These are phyloP conservation scores for Ogataea wickerhamii DNA, from an alignment of 805 yeast genomes.

Conservation along the genomic window DNA sequence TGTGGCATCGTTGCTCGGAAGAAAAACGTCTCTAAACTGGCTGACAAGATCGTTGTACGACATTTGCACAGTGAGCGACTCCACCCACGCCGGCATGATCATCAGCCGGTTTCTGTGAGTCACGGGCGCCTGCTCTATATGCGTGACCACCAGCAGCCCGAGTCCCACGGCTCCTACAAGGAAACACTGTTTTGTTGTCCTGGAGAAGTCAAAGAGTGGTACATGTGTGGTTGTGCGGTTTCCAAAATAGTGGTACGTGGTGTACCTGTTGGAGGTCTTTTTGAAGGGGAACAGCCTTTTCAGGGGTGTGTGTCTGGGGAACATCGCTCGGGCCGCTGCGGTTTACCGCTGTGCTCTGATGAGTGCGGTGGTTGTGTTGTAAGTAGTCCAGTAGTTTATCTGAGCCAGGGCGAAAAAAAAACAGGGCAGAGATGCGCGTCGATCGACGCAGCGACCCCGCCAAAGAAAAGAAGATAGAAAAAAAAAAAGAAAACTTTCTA, in stretches of 20 bases:
- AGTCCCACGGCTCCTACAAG: constrained; percentile 34
- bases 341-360: no score
- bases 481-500: no score
- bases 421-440: no score
- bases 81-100: constrained; percentile 66
- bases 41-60: constrained; percentile 58
- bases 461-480: no score
- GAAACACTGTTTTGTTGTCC: constrained; percentile 21
- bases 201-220: constrained; percentile 10
- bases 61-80: constrained; percentile 55
- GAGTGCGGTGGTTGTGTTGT: no score
- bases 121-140: constrained; percentile 77
- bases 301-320: neutral
- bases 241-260: constrained; percentile 26
- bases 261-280: constrained; percentile 5
- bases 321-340: no score
- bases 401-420: no score
- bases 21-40: constrained; percentile 48
- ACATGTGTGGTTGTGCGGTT: constrained; percentile 11
- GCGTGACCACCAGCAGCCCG: constrained; percentile 41
- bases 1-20: constrained; percentile 63
- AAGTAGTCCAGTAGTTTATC: no score
- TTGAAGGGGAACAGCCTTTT: neutral
- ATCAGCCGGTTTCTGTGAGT: constrained; percentile 70
- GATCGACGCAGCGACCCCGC: no score